Percentiles rank a stretch among this genome's conserved stretches.
Evolutionary conservation across 352 stramenopile genomes (phyloP).

Genomic region (Globisporangium acanthophoron): DNA sequence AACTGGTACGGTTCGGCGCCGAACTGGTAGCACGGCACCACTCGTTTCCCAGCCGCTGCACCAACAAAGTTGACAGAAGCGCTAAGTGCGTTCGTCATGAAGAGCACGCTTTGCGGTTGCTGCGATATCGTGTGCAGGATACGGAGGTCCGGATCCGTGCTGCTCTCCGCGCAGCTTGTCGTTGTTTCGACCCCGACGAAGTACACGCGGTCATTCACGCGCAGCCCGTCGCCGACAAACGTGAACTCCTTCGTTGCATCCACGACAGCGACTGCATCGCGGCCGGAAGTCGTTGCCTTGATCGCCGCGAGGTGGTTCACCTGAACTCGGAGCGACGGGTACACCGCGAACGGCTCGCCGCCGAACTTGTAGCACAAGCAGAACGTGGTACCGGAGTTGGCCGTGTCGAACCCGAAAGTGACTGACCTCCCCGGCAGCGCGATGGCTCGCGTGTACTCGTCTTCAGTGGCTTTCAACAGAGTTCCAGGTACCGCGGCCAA

Average conservation of each 20-base stretch:
- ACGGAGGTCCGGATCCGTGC: slow-evolving; percentile 21
- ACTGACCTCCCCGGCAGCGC: slow-evolving; percentile 2
- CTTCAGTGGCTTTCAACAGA: slow-evolving; percentile 22
- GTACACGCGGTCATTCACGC: slow-evolving; percentile 51
- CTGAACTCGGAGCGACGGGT: slow-evolving; percentile 33
- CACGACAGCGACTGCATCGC: slow-evolving; percentile 39
- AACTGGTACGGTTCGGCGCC: slow-evolving; percentile 49
- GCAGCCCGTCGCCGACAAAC: slow-evolving; percentile 43
- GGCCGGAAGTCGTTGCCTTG: slow-evolving; percentile 19
- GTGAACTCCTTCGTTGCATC: slow-evolving; percentile 43
- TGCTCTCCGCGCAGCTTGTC: slow-evolving; percentile 29
- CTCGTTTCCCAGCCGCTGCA: slow-evolving; percentile 26
- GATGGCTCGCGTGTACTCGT: slow-evolving; percentile 39
- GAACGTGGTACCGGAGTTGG: slow-evolving; percentile 43
- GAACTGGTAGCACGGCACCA: slow-evolving; percentile 58
- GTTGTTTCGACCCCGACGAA: slow-evolving; percentile 39
- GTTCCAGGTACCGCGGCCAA: slow-evolving; percentile 11
- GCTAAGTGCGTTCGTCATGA: slow-evolving; percentile 19
- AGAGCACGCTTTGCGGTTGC: slow-evolving; percentile 31
- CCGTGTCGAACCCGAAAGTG: slow-evolving; percentile 29
- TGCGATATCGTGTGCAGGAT: slow-evolving; percentile 26
- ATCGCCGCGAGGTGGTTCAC: slow-evolving; percentile 40
- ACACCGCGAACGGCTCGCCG: slow-evolving; percentile 53
- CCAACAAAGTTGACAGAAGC: slow-evolving; percentile 34
- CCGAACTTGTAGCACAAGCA: slow-evolving; percentile 69